Conservation (phyloP, 108 stramenopile species). For the Nannochloropsis granulata region DNA sequence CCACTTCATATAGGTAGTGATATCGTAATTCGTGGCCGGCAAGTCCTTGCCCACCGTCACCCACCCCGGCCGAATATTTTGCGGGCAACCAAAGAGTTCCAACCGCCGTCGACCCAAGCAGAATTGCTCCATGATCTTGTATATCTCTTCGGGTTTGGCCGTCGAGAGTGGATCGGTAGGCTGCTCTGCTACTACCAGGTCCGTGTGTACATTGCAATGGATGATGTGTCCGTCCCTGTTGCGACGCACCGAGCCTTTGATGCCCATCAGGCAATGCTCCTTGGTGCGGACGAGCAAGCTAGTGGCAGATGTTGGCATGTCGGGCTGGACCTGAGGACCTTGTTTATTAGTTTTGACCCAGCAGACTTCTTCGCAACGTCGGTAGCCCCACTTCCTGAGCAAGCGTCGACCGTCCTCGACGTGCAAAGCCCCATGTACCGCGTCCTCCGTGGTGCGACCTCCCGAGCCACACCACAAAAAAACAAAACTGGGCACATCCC, state of each 20-base stretch:
- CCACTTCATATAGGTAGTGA: neutral
- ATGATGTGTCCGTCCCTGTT: neutral
- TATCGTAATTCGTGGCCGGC: neutral
- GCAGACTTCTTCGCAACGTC: neutral
- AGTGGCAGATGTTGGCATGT: neutral
- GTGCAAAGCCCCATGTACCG: neutral
- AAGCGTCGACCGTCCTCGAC: neutral
- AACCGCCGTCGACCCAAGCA: neutral
- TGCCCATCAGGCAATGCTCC: neutral
- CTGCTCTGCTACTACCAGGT: neutral
- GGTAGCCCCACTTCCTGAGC: neutral
- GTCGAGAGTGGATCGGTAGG: neutral
- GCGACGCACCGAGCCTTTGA: neutral
- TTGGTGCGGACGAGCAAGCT: neutral
- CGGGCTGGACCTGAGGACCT: neutral
- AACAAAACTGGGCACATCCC: neutral
- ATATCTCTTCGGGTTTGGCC: neutral
- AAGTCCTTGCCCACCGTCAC: neutral
- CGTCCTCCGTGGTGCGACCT: neutral
- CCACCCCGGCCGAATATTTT: neutral
- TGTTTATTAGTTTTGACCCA: neutral
- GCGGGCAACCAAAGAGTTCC: neutral
- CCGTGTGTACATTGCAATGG: neutral
- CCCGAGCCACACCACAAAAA: neutral
- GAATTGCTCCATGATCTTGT: neutral